Evolutionary conservation across 345 rosid species (phyloP), one percentile per base, ranked within the genome.

Genomic region (Toxicodendron radicans): DNA sequence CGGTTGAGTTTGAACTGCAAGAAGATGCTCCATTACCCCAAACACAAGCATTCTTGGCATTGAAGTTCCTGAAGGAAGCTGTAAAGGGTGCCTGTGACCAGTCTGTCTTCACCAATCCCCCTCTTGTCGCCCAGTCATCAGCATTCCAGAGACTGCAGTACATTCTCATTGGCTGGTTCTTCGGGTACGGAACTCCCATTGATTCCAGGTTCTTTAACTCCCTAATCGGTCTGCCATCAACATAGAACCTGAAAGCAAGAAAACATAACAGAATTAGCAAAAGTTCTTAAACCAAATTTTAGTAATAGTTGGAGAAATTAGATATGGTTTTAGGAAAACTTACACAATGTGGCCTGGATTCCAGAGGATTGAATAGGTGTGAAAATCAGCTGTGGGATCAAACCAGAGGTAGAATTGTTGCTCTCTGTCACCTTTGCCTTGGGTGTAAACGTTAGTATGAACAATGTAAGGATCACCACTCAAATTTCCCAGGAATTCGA

Each of bases 361-460:
- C 94, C 97, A 86, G 18, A 89, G 80, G 32, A 88, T 83, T 54
- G 94, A 83, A 67, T 91, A 91, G 16, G 94, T 91, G 82, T 90
- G 94, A 69, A 88, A 91, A 76, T 82, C 85, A 35, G 87, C 79
- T 3, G 89, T 87, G 9, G 92, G 97, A 41, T 91, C 92, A 64
- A 89, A 89, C 91, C 91, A 91, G 24, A 91, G 85, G 72, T 87
- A 71, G 65, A 89, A 91, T 30, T 91, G 97, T 59, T 91, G 92
- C 79, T 91, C 92, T 72, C 88, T 84, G 69, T 83, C 79, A 71
- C 94, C 97, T 76, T 88, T 87, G 3, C 94, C 94, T 73, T 88
- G 88, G 64, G 81, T 85, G 57, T 71, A 89, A 51, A 91, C 84
- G 68, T 91, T 89, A 0, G 93, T 92, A 72, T 92, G 97, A 61